Percentiles rank a stretch among this genome's conserved stretches.
Evolutionary conservation across 768 basidiomycete species (phyloP).

Genomic region (Boletales sp.): DNA sequence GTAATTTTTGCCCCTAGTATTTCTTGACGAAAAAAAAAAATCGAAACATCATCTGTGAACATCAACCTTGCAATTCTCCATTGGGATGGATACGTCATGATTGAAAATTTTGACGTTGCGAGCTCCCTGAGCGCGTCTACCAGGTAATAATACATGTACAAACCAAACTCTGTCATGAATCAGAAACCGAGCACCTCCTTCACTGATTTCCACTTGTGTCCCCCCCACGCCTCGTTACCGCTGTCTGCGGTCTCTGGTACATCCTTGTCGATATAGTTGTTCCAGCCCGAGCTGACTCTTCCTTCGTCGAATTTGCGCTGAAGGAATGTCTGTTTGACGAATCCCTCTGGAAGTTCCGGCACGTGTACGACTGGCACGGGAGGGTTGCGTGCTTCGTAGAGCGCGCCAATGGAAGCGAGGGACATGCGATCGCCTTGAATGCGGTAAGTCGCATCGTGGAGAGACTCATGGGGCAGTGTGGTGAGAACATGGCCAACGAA

Average conservation of each 20-base stretch:
- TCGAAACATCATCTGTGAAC: too few species aligned
- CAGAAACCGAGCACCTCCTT: constrained; percentile 27
- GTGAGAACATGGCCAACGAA: constrained; percentile 35
- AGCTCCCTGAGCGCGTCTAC: too few species aligned
- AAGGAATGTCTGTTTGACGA: constrained; percentile 27
- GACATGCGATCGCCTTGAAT: constrained; percentile 34
- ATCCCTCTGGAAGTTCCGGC: constrained; percentile 27
- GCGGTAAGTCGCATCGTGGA: constrained; percentile 32
- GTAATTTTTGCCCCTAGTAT: not conserved
- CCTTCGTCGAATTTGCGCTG: constrained; percentile 29
- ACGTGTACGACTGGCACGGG: constrained; percentile 21
- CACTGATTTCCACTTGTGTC: constrained; percentile 31
- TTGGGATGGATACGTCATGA: not conserved
- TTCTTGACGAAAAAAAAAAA: too few species aligned
- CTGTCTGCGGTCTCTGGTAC: constrained; percentile 28
- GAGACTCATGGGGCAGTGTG: constrained; percentile 20
- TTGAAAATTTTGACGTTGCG: too few species aligned
- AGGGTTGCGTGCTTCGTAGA: constrained; percentile 23
- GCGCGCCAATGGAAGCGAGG: constrained; percentile 23
- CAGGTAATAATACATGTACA: not conserved
- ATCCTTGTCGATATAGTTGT: constrained; percentile 27
- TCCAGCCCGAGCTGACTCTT: constrained; percentile 33
- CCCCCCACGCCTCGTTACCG: constrained; percentile 31
- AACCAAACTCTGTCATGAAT: not conserved
- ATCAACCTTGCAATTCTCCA: not conserved